Base-by-base conservation (phyloP, 441 rosid genomes). In the Croton laevigatus region DNA sequence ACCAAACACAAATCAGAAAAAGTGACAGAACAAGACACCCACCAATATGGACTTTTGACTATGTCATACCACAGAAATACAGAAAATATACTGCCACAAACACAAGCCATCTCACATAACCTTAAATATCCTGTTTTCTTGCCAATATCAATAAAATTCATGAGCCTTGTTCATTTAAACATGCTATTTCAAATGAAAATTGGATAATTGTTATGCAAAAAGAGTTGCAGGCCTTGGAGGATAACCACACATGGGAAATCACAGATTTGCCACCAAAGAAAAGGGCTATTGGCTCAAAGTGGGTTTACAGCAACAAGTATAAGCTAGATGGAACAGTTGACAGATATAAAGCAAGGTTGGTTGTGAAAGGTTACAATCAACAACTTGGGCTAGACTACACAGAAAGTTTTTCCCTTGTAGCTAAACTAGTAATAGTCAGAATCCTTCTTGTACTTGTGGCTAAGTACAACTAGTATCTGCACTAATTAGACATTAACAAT, bases 331-430 rank as follows among this genome's bases (percentile, higher is more conserved):
- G 51, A 0, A 9, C 6, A 0, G 17, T 62, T 22, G 37, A 44
- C 1, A 23, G 40, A 23, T 64, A 22, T 13, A 62, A 62, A 32
- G 45, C 45, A 2, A 2, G 40, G 0, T 38, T 74, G 0, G 63
- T 78, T 3, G 70, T 63, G 1, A 74, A 74, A 36, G 46, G 76
- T 0, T 74, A 70, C 44, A 9, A 27, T 0, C 64, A 71, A 61
- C 42, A 51, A 12, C n/a, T 62, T 5, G 55, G 32, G 0, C 49
- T 71, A 1, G 70, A 62, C 23, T 71, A 42, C 38, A 42, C 46
- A 11, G 73, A 78, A 1, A 66, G 20, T 14, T 77, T 71, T n/a
- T 34, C 55, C 1, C 72, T 16, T 0, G 49, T 73, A 6, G 75
- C 63, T 10, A 20, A 27, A 13, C 44, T 53, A 16, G 49, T 60